Base-by-base conservation (phyloP, 305 asterid species). In the Petunia hybrid region DNA sequence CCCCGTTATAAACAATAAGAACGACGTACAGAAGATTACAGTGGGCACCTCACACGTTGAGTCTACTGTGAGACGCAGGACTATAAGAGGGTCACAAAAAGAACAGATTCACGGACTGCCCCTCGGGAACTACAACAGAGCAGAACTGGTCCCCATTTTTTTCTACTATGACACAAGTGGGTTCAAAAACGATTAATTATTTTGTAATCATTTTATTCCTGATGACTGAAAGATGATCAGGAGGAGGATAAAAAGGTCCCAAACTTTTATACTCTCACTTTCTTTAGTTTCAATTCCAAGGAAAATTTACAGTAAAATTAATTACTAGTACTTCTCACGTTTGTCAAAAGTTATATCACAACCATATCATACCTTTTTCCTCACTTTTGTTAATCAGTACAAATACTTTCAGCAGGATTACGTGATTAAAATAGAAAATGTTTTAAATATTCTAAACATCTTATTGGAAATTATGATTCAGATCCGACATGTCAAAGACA, bases 141-240 rank as follows among this genome's bases (percentile, higher is more conserved):
- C 78, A 51, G 78, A 73, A 73, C 78, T 73, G 78, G 78, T 73
- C 78, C 78, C 78, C 46, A 35, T 31, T 5, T 73, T 51, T 71
- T 51, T 51, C 36, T 12, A 73, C 48, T 0, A 35, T 48, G 46
- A 73, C 78, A 73, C 63, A 73, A 10, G 78, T 73, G 45, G 62
- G 78, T 73, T 45, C 63, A 73, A 35, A 51, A 12, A 6, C 1
- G n/a, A 78, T 74, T 85, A 91, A 90, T 92, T 86, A 92, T 90
- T 90, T 80, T 56, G 92, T 88, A 88, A 92, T 92, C 90, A 92
- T 92, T 88, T 89, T 85, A 69, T 87, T 73, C 78, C 45, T 73
- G 7, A 71, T 71, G 43, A 63, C 76, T 46, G 55, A 36, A 43
- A 4, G 46, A 56, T 62, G 45, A 31, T 6, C 40, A 16, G 56